These are phyloP conservation scores for Ruellia speciosa DNA, from an alignment of 305 asterid genomes.

Conservation along the genomic window DNA sequence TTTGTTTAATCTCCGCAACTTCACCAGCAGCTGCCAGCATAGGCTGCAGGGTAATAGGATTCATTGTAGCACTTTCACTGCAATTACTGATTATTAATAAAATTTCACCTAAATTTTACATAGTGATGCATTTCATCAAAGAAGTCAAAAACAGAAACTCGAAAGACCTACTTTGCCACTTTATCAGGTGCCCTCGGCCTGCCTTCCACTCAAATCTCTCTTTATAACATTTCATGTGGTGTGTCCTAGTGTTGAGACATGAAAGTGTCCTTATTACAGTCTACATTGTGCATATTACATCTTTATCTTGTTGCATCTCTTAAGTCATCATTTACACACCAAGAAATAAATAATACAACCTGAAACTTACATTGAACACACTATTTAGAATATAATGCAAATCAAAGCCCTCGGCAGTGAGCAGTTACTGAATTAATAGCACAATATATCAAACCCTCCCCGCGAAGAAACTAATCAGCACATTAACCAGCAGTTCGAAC, in stretches of 20 bases:
- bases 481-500: too few species aligned
- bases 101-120: not conserved
- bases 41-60: constrained; percentile 30
- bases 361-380: too few species aligned
- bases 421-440: too few species aligned
- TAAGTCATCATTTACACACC: not conserved
- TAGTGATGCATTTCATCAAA: not conserved
- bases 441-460: too few species aligned
- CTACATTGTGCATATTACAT: constrained; percentile 8
- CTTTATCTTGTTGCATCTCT: not conserved
- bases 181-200: not conserved
- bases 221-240: constrained; percentile 1
- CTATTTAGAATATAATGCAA: too few species aligned
- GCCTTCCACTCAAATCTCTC: not conserved
- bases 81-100: not conserved
- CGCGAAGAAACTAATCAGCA: too few species aligned
- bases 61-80: not conserved
- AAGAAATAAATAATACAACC: too few species aligned
- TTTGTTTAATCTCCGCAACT: constrained; percentile 43
- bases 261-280: not conserved
- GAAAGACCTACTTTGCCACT: not conserved
- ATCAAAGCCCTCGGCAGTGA: too few species aligned
- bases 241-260: too few species aligned
- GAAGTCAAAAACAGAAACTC: not conserved
- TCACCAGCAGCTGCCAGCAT: constrained; percentile 36